Evolutionary conservation across 2,329 filamentous ascomycete genomes (phyloP), one percentile per base, ranked within the genome.

Genomic region (Didymella sp.): DNA sequence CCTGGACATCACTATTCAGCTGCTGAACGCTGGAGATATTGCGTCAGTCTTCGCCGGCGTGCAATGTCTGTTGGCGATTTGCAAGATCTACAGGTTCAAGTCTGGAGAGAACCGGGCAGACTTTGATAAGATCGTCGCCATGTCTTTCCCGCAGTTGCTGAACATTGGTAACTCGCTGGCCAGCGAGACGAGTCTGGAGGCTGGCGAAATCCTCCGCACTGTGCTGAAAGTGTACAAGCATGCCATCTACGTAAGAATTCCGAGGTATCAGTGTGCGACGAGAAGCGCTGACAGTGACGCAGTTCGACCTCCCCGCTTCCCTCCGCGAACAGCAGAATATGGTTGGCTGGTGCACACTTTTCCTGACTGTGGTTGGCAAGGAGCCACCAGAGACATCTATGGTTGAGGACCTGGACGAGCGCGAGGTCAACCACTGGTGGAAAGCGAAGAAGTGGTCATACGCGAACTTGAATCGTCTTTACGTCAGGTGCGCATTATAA

Each of bases 371-470:
- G 48, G 90, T 98, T 31, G 88, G 89, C 66, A 98, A 98, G 78
- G 81, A 88, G 21, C 87, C 91, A 31, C 95, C 95, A 4, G 84
- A 89, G 53, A 87, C 84, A 66, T 89, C 93, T 31, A 88, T 98
- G 84, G 77, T 82, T 56, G 92, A 96, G 58, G 91, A 91, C 59
- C 80, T 89, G 49, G 87, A 91, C 56, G 94, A 98, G 73, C 87
- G 95, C 56, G 95, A 98, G 78, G 86, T 89, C 70, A 93, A 96
- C 74, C 92, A 97, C 77, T 99, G 95, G 94, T 99, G 94, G 94
- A 99, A 98, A 82, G 91, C 93, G 62, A 98, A 98, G 87, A 99
- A 99, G 79, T 98, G 95, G 95, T 90, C 94, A 13, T 99, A 97
- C 78, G 96, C 95, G 72, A 98, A 98, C 77, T 80, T 99, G 68